Evolutionary conservation across 441 rosid genomes (phyloP).

Genomic region (Sinapis alba): DNA sequence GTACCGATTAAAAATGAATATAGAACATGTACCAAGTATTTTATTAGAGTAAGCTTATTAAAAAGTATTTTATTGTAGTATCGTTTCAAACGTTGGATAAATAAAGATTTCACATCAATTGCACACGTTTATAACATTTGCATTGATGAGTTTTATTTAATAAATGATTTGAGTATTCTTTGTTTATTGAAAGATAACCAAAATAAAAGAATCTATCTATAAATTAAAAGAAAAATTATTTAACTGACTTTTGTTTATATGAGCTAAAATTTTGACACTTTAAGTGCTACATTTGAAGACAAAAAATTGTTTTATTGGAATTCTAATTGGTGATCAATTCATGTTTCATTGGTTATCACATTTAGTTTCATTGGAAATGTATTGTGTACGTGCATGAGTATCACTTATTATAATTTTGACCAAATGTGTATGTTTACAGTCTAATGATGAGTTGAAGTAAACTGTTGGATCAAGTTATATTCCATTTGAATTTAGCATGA

Average conservation of each 20-base stretch:
- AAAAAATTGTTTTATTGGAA: background rate
- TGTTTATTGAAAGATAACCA: too few species aligned
- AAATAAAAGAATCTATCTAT: too few species aligned
- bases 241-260: too few species aligned
- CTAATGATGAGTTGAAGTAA: background rate
- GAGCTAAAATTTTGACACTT: background rate
- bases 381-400: background rate
- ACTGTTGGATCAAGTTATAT: too few species aligned
- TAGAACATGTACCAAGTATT: background rate
- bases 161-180: background rate
- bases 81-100: background rate
- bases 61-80: background rate
- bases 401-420: background rate
- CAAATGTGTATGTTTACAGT: background rate
- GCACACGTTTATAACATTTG: background rate
- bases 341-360: background rate
- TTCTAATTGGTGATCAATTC: background rate
- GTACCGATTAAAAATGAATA: background rate
- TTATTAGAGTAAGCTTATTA: background rate
- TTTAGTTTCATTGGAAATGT: background rate
- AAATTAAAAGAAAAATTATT: too few species aligned
- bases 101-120: background rate
- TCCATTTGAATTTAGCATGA: too few species aligned
- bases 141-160: background rate
- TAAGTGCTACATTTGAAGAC: background rate